Percentiles rank a stretch among this genome's conserved stretches.
Evolutionary conservation across 2,329 filamentous ascomycete species (phyloP).

Genomic region (Myrmaecium sp.): DNA sequence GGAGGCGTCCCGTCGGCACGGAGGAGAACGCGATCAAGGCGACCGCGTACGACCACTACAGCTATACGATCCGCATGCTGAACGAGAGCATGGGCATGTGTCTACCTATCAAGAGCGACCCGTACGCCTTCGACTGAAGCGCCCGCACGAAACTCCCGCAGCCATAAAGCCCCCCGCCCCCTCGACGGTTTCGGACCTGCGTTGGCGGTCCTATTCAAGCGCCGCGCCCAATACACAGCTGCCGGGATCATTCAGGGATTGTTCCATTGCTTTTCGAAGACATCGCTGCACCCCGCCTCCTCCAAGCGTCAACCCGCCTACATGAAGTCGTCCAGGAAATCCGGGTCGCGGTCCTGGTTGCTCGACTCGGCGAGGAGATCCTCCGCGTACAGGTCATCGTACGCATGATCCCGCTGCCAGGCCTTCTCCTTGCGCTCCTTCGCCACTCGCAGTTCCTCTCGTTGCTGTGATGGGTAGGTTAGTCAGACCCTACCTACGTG

Average conservation of each 20-base stretch:
- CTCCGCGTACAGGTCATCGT: slow-evolving; percentile 79
- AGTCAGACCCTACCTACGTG: not conserved
- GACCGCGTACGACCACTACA: slow-evolving; percentile 41
- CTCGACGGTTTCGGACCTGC: too few relatives aligned
- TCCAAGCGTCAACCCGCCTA: too few relatives aligned
- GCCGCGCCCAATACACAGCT: too few relatives aligned
- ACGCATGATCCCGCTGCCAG: slow-evolving; percentile 93
- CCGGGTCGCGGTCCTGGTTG: slow-evolving; percentile 66
- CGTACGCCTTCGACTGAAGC: too few relatives aligned
- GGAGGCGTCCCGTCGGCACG: too few relatives aligned
- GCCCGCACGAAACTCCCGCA: too few relatives aligned
- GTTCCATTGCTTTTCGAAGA: slow-evolving; percentile 9
- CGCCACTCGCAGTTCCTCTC: slow-evolving; percentile 55
- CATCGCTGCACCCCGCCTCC: too few relatives aligned
- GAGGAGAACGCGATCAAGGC: slow-evolving; percentile 2
- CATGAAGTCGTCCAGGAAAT: slow-evolving; percentile 91
- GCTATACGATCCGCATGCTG: slow-evolving; percentile 54
- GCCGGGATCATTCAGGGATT: too few relatives aligned
- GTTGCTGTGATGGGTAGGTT: slow-evolving; percentile 35
- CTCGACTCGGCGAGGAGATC: slow-evolving; percentile 61
- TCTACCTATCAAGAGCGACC: too few relatives aligned
- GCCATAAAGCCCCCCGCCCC: too few relatives aligned
- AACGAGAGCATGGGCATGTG: slow-evolving; percentile 58
- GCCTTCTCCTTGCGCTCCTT: slow-evolving; percentile 79
- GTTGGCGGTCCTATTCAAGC: too few relatives aligned